phyloP scores from a whole-genome alignment of 164 flowering plant species.

The Litsea cubeba region DNA sequence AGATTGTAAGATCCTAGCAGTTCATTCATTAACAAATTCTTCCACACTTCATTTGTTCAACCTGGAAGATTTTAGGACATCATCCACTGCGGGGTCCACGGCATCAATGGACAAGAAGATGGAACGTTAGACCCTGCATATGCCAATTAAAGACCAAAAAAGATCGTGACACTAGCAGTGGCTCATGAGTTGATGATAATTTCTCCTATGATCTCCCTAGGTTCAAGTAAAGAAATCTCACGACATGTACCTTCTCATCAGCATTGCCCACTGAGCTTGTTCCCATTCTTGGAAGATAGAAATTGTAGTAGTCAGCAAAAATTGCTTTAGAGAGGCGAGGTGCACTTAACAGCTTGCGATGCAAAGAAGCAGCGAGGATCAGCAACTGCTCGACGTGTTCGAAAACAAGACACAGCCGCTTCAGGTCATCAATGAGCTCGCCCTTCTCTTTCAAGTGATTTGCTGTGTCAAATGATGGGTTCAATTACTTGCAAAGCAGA shows the following conservation, averaged over 20 bases:
- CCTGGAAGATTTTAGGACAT: not conserved
- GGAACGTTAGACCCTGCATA: not conserved
- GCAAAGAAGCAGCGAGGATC: conserved; percentile 76
- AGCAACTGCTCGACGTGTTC: conserved; percentile 77
- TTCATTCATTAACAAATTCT: not conserved
- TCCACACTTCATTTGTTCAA: not conserved
- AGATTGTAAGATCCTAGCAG: not conserved
- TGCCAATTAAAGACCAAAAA: not conserved
- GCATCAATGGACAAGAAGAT: not conserved
- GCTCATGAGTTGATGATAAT: no score
- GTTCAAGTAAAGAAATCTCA: conserved; percentile 2
- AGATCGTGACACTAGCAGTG: not conserved
- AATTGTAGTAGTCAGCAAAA: conserved; percentile 56
- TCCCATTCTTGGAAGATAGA: conserved; percentile 70
- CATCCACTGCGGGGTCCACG: not conserved
- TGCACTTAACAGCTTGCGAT: conserved; percentile 64
- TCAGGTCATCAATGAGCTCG: conserved; percentile 30
- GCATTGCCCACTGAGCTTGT: conserved; percentile 24
- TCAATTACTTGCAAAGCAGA: not conserved
- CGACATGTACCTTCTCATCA: conserved; percentile 30
- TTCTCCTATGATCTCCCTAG: not conserved
- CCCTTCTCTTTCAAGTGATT: conserved; percentile 18
- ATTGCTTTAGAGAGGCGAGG: conserved; percentile 63
- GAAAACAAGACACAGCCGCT: conserved; percentile 55
- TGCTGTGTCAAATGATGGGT: conserved; percentile 12